Base-by-base conservation (phyloP, 2,329 filamentous ascomycete genomes). In the Colletotrichum phormii region DNA sequence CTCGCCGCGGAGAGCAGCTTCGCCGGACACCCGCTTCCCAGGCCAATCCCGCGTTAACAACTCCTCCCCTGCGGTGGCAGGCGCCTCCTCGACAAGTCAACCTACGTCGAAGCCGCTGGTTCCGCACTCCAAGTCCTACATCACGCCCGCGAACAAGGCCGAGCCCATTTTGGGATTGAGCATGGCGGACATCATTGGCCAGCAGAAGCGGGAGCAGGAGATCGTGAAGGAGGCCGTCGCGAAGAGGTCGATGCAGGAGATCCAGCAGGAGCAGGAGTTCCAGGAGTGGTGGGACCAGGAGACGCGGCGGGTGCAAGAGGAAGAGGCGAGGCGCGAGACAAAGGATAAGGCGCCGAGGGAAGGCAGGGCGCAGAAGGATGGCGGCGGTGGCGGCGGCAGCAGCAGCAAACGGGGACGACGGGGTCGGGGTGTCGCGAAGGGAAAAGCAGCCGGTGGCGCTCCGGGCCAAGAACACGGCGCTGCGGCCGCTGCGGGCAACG, bases 271-370 rank as follows among this genome's bases (percentile, higher is more conserved):
- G 82, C 97, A 99, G 80, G 95, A 95, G 64, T 99, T 99, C 80
- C 94, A 98, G 80, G 92, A 97, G 80, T 98, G 95, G 95, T 98
- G 95, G 95, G 94, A 97, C 76, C 91, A 93, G 74, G 95, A 98
- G 81, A 95, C 92, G 77, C 88, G 88, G 72, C 88, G 93, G 33
- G 89, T 93, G 49, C 92, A 92, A 75, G 90, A 92, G 76, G 90
- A 91, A 73, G 89, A 89, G 74, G 86, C 86, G 3, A 79, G 82
- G 57, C 81, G 83, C 62, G 78, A 81, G 29, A 79, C 79, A 42
- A 82, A 81, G 71, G 82, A 83, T 57, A 84, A 88, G 76, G 86
- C 42, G 42, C 18, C 84, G 13, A 84, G 84, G 66, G 84, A 81
- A 67, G 82, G 81, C 82, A 79, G 79, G 80, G 74, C 61, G 74